A percentile compares a stretch with the other conserved stretches of the same genome.
These are phyloP conservation scores for Apiospora saccharicola DNA, from an alignment of 2,329 filamentous ascomycete species.

Conservation along the genomic window DNA sequence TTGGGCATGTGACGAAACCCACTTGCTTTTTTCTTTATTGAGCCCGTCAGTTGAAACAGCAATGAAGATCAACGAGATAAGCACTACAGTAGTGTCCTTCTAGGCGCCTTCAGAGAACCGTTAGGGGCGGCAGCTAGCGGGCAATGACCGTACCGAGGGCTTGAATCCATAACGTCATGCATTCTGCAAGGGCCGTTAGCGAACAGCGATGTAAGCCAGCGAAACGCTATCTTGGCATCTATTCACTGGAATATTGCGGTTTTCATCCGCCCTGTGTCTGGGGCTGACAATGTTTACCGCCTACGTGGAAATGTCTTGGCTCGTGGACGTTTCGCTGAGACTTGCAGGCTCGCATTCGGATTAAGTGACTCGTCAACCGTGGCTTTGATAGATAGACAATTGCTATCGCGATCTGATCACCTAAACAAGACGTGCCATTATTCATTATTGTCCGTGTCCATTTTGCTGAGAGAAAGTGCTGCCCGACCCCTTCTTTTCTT, in stretches of 20 bases:
- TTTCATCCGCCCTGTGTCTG: not conserved
- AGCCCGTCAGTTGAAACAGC: not conserved
- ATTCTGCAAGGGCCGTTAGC: slow-evolving; percentile 19
- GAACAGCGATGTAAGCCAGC: not conserved
- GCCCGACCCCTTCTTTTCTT: not conserved
- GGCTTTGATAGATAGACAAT: not conserved
- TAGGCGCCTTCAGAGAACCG: not conserved
- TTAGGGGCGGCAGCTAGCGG: not conserved
- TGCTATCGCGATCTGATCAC: not conserved
- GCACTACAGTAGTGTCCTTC: not conserved
- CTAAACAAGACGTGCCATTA: too few species aligned
- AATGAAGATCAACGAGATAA: not conserved
- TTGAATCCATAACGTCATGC: slow-evolving; percentile 25
- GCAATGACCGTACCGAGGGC: not conserved
- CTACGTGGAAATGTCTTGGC: not conserved
- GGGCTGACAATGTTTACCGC: not conserved
- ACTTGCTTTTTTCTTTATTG: not conserved
- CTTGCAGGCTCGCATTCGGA: not conserved
- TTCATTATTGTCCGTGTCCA: too few species aligned
- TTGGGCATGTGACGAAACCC: not conserved
- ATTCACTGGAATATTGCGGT: not conserved
- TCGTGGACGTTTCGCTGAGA: not conserved
- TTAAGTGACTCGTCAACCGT: not conserved
- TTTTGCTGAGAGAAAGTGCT: not conserved
- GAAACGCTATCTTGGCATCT: slow-evolving; percentile 11